These are phyloP conservation scores for Kregervanrija pseudodelftensis DNA, from an alignment of 805 yeast species.

Conservation along the genomic window DNA sequence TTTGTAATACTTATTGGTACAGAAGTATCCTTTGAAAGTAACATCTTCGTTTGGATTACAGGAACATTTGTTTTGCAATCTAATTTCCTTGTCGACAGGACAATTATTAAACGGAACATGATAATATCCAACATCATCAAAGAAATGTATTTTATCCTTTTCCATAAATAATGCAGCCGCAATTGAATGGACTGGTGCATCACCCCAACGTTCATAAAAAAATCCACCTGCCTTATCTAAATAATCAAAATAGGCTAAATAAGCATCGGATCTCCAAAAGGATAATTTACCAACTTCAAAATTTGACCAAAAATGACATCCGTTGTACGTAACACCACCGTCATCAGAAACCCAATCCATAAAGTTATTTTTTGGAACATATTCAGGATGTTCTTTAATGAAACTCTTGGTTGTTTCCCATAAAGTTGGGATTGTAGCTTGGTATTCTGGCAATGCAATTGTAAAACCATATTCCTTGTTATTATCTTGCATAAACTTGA, in stretches of 20 bases:
- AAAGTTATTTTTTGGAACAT: conserved; percentile 53
- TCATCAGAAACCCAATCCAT: conserved; percentile 67
- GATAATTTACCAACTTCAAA: conserved; percentile 73
- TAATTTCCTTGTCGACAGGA: conserved; percentile 60
- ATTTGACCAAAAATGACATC: conserved; percentile 90
- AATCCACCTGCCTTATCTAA: conserved; percentile 85
- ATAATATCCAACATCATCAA: conserved; percentile 78
- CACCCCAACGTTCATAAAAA: conserved; percentile 92
- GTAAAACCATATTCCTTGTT: conserved; percentile 71
- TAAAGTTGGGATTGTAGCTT: conserved; percentile 63
- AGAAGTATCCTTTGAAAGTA: conserved; percentile 69
- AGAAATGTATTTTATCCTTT: conserved; percentile 66
- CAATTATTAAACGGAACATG: conserved; percentile 79
- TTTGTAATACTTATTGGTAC: conserved; percentile 58
- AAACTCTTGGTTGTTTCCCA: conserved; percentile 69
- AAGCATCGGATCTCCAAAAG: conserved; percentile 71
- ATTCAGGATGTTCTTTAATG: conserved; percentile 51
- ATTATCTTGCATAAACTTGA: conserved; percentile 76
- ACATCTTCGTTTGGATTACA: conserved; percentile 71
- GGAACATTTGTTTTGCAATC: conserved; percentile 56
- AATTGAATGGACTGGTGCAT: conserved; percentile 86
- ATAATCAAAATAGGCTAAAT: conserved; percentile 59
- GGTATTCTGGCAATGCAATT: conserved; percentile 69
- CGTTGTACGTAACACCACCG: conserved; percentile 61
- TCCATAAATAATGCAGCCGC: conserved; percentile 77